Conservation (phyloP, 2,329 filamentous ascomycete species). For the Dactylella cylindrospora region DNA sequence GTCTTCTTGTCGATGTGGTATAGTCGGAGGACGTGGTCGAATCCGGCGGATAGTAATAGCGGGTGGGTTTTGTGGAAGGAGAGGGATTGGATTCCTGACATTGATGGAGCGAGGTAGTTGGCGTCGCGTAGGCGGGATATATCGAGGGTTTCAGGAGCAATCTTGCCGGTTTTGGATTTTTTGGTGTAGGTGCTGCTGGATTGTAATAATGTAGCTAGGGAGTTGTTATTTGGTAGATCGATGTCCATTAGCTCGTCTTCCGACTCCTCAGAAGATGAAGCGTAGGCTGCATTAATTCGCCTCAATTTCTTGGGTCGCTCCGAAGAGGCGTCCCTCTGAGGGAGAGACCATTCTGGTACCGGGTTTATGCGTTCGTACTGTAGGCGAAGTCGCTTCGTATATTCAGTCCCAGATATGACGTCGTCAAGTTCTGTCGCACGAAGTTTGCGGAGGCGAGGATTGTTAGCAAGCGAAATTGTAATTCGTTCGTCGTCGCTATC, state of each 20-base stretch:
- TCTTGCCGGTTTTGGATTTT: conserved; percentile 65
- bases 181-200: conserved; percentile 68
- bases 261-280: conserved; percentile 54
- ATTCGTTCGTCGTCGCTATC: conserved; percentile 94
- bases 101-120: conserved; percentile 66
- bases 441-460: conserved; percentile 77
- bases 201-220: conserved; percentile 70
- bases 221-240: conserved; percentile 50
- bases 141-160: conserved; percentile 83
- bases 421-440: conserved; percentile 80
- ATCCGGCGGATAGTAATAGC: conserved; percentile 84
- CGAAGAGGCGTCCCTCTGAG: conserved; percentile 51
- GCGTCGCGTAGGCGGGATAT: conserved; percentile 86
- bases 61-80: conserved; percentile 88
- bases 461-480: conserved; percentile 75
- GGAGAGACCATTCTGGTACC: conserved; percentile 63
- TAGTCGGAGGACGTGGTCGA: conserved; percentile 79
- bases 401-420: conserved; percentile 80
- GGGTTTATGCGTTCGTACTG: conserved; percentile 70
- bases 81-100: conserved; percentile 67
- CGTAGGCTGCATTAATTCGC: conserved; percentile 44
- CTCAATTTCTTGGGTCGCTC: conserved; percentile 57
- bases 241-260: conserved; percentile 56
- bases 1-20: conserved; percentile 78
- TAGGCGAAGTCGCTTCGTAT: conserved; percentile 73